phyloP scores from a whole-genome alignment of 179 eudicot genomes.

The Camellia oleifera region DNA sequence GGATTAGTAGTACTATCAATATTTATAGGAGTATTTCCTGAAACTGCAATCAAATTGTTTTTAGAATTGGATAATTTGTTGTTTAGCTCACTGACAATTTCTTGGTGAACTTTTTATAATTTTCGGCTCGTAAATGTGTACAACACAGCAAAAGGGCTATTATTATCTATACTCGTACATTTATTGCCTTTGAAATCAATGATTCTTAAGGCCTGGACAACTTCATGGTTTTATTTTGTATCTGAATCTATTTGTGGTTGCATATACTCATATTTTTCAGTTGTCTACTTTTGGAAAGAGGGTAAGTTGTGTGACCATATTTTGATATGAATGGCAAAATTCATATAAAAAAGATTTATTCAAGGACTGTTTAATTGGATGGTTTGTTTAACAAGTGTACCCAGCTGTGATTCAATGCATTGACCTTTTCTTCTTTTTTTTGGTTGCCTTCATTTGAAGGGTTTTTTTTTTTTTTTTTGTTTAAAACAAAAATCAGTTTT shows the following conservation, averaged over 20 bases:
- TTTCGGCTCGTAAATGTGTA: not conserved
- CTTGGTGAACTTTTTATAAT: not conserved
- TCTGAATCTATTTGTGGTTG: not conserved
- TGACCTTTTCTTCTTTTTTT: not conserved
- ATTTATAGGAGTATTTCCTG: not conserved
- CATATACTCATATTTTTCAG: not conserved
- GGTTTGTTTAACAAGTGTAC: not conserved
- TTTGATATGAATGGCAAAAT: not conserved
- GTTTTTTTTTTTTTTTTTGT: not conserved
- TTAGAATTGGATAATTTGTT: not conserved
- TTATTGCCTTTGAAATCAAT: not conserved
- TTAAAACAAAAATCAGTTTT: not conserved
- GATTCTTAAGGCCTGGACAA: not conserved
- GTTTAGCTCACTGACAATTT: not conserved
- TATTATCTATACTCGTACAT: not conserved
- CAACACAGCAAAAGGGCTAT: not conserved
- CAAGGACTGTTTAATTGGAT: not conserved
- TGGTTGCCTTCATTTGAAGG: not conserved
- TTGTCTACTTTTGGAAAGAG: not conserved
- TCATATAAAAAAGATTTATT: not conserved
- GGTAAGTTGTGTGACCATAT: not conserved
- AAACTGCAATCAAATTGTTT: not conserved
- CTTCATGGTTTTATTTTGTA: not conserved
- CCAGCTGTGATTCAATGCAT: slow-evolving; percentile 2
- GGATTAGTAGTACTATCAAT: not conserved